A percentile compares a stretch with the other conserved stretches of the same genome.
These are phyloP conservation scores for Pyrus hybrid DNA, from an alignment of 331 rosid genomes.

Conservation along the genomic window DNA sequence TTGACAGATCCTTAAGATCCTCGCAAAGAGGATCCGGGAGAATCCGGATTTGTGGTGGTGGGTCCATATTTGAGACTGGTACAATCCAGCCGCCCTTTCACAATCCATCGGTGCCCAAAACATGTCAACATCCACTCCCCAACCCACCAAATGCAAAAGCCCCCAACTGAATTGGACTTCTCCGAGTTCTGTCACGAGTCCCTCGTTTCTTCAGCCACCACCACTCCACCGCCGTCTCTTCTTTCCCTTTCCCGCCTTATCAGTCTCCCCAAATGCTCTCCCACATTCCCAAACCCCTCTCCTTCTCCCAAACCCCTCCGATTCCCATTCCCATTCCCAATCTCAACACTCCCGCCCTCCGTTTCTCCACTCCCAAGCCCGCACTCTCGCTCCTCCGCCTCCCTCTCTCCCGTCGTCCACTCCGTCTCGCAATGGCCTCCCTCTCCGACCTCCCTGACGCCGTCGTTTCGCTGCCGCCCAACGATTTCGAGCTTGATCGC, in stretches of 20 bases:
- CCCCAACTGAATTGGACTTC: neutral
- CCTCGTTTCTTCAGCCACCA: neutral
- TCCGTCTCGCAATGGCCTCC: constrained; percentile 29
- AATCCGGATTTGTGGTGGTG: too few relatives aligned
- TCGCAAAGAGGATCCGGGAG: too few relatives aligned
- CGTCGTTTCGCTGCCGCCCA: neutral
- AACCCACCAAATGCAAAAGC: neutral
- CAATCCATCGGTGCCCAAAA: neutral
- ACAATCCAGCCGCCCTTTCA: too few relatives aligned
- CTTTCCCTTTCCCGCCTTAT: neutral
- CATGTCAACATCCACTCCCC: neutral
- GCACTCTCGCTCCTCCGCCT: neutral
- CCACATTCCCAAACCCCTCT: constrained; percentile 15
- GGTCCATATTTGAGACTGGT: too few relatives aligned
- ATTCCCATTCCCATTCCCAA: neutral
- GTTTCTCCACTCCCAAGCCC: neutral
- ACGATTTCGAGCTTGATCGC: constrained; percentile 28
- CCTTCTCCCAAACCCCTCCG: neutral
- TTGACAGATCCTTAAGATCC: too few relatives aligned
- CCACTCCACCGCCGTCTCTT: too few relatives aligned
- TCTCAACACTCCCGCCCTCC: constrained; percentile 1
- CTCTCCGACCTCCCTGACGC: constrained; percentile 11
- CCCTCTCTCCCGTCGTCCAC: constrained; percentile 7
- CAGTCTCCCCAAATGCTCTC: constrained; percentile 22
- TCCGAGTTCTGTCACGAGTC: neutral